phyloP scores from a whole-genome alignment of 1,284 basidiomycete species.

The Lentinula novae-zelandiae region DNA sequence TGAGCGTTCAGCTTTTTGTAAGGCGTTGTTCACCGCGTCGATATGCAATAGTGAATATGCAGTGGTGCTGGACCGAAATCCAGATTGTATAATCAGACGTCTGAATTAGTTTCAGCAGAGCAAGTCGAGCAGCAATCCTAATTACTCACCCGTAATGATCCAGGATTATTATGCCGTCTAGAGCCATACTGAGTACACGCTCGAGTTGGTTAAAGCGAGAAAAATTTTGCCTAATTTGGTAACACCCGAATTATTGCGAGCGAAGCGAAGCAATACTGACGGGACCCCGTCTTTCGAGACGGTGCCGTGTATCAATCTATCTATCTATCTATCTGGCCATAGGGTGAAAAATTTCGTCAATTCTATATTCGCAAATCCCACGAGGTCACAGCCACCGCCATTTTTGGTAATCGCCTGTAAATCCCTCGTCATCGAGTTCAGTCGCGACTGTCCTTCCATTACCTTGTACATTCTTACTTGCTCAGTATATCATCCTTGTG shows the following conservation, averaged over 20 bases:
- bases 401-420: too few relatives aligned
- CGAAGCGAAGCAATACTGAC: too few relatives aligned
- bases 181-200: constrained; percentile 46
- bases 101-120: constrained; percentile 32
- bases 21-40: constrained; percentile 77
- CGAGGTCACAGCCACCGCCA: too few relatives aligned
- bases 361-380: too few relatives aligned
- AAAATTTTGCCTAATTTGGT: not conserved
- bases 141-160: constrained; percentile 69
- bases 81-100: constrained; percentile 87
- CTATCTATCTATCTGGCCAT: too few relatives aligned
- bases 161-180: constrained; percentile 90
- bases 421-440: too few relatives aligned
- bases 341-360: too few relatives aligned
- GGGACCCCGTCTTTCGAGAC: too few relatives aligned
- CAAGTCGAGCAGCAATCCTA: not conserved
- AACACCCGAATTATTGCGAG: not conserved
- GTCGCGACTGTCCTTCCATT: too few relatives aligned
- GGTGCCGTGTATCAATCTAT: too few relatives aligned
- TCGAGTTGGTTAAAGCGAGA: not conserved
- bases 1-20: constrained; percentile 49
- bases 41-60: constrained; percentile 85
- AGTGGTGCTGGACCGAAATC: constrained; percentile 76
- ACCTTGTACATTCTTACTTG: too few relatives aligned
- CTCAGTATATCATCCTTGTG: too few relatives aligned